Percentiles rank a stretch among this genome's conserved stretches.
Evolutionary conservation across 495 filamentous ascomycete genomes (phyloP).

Genomic region (Talaromyces thailandensis): DNA sequence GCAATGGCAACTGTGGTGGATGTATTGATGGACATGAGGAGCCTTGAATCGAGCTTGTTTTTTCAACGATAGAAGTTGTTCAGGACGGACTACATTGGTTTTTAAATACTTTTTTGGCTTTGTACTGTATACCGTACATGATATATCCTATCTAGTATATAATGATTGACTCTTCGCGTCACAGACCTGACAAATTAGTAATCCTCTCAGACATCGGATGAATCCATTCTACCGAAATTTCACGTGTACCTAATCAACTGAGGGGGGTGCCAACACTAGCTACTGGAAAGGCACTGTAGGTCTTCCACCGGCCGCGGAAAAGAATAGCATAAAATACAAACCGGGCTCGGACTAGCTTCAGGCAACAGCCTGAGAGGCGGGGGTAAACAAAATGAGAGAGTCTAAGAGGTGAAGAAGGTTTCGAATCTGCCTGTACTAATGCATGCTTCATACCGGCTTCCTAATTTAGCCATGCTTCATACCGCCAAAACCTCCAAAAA

Average conservation of each 20-base stretch:
- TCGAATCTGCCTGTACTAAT: background rate
- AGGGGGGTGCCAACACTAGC: too few relatives aligned
- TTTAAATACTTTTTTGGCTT: background rate
- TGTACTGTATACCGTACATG: background rate
- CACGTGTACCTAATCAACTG: too few relatives aligned
- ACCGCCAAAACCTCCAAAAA: too few relatives aligned
- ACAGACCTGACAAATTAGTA: background rate
- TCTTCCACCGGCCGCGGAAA: too few relatives aligned
- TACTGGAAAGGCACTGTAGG: too few relatives aligned
- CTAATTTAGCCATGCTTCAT: too few relatives aligned
- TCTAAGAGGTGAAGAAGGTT: background rate
- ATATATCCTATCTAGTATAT: background rate
- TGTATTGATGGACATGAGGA: background rate
- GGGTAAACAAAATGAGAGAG: background rate
- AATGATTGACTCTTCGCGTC: background rate
- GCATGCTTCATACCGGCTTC: too few relatives aligned
- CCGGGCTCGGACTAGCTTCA: background rate
- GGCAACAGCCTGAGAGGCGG: background rate
- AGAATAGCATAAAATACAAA: too few relatives aligned
- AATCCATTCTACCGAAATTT: background rate
- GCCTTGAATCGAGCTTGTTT: background rate
- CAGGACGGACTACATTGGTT: background rate
- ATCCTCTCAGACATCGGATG: background rate
- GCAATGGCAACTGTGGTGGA: constrained; percentile 15
- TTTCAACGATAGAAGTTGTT: background rate